Evolutionary conservation across 2,329 filamentous ascomycete genomes (phyloP), one percentile per base, ranked within the genome.

Genomic region (Talaromyces verruculosus): DNA sequence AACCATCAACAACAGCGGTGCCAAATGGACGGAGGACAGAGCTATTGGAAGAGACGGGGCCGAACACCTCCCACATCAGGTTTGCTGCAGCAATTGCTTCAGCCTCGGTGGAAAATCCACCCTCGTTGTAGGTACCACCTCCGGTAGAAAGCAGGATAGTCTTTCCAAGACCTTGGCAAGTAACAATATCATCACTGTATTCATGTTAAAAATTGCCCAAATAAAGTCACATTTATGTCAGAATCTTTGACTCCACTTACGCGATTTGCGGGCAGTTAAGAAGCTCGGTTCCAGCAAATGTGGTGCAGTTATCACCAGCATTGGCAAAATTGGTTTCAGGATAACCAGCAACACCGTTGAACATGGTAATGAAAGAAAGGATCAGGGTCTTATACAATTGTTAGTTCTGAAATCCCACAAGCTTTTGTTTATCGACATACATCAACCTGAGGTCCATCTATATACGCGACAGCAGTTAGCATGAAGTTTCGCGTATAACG

Each of bases 121-220:
- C 88, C 74, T 91, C 88, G n/a, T 81, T 86, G 75, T 91, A 91
- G 0, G 88, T 88, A 2, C 86, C 87, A 39, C 91, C 90, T 28
- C 89, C 90, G 47, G 93, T 82, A 1, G 90, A 92, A 7, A 92
- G 81, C 49, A 91, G 74, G 69, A 93, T 88, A 1, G 89, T 91
- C 78, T 92, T 93, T 68, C 85, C 84, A 67, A 87, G 77, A 15
- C 77, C 70, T 75, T 93, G 90, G 77, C 90, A 93, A 13, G 82
- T 76, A 11, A 72, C 73, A 68, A 86, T 85, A 64, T 84, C 82
- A 55, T 77, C 72, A 22, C 77, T 82, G 41, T n/a, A 30, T 59
- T 49, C 5, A 19, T 11, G 22, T 60, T 45, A 60, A 39, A 28
- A 66, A 19, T 15, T 51, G 25, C 43, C 37, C 13, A 43, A 19